phyloP scores from a whole-genome alignment of 176 grass and related monocot genomes.

The Oryza glaberrima region DNA sequence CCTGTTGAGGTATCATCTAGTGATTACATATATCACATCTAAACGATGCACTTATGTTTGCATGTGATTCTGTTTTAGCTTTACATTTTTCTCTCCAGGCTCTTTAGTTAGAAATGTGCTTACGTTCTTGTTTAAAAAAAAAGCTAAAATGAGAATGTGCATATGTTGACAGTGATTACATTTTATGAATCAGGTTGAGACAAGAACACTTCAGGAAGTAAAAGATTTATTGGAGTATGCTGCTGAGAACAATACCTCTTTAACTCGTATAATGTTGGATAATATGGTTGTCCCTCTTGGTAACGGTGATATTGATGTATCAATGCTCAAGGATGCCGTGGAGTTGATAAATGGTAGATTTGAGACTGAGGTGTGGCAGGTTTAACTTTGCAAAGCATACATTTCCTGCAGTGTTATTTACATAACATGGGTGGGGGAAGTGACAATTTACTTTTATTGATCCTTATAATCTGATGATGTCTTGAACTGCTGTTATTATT shows the following conservation, averaged over 20 bases:
- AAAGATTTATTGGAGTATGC: conserved; percentile 78
- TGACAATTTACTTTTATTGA: background rate
- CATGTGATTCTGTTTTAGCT: background rate
- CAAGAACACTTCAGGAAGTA: conserved; percentile 89
- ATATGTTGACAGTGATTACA: background rate
- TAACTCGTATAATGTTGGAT: conserved; percentile 96
- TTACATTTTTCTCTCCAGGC: background rate
- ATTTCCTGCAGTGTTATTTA: background rate
- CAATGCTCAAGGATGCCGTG: conserved; percentile 93
- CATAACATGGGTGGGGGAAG: background rate
- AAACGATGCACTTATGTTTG: background rate
- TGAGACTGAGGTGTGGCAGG: conserved; percentile 81
- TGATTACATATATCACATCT: background rate
- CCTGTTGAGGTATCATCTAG: conserved; percentile 79
- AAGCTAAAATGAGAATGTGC: background rate
- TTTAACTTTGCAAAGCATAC: background rate
- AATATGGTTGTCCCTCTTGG: conserved; percentile 91
- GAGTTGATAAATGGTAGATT: conserved; percentile 85
- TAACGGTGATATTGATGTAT: conserved; percentile 82
- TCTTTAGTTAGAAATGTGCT: background rate
- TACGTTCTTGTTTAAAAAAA: background rate
- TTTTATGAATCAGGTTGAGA: conserved; percentile 72
- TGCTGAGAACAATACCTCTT: conserved; percentile 66
- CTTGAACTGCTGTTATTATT: background rate
- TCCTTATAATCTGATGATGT: background rate